Conservation (phyloP, 2,329 filamentous ascomycete genomes). For the Ambrosiella cleistominuta region DNA sequence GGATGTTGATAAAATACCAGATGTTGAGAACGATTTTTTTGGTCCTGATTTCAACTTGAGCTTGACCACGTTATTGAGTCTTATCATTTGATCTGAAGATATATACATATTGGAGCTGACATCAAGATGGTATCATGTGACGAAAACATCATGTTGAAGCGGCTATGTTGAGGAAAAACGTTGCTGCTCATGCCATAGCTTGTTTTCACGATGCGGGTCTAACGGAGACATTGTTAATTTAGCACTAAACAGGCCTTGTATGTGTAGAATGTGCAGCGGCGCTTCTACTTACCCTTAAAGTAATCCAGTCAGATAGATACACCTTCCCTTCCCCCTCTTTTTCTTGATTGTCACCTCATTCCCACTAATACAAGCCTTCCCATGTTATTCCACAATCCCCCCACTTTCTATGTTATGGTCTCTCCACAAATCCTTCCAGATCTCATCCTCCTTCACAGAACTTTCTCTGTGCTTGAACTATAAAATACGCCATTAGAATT, state of each 20-base stretch:
- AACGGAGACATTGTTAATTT: neutral
- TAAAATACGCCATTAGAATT: neutral
- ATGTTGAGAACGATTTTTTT: neutral
- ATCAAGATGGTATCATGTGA: neutral
- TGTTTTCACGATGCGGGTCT: neutral
- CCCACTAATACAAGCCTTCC: neutral
- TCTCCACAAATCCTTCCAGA: conserved; percentile 6
- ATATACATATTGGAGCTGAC: neutral
- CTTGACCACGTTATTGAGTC: neutral
- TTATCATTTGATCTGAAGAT: neutral
- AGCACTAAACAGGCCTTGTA: too few relatives aligned
- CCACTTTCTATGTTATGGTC: conserved; percentile 8
- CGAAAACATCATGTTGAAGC: neutral
- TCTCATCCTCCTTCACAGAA: neutral
- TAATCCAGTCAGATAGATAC: neutral
- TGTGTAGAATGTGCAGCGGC: neutral
- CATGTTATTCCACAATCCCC: conserved; percentile 1
- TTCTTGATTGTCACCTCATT: neutral
- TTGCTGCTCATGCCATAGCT: neutral
- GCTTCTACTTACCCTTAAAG: neutral
- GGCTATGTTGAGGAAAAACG: neutral
- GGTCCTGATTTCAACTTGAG: too few relatives aligned
- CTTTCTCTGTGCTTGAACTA: neutral
- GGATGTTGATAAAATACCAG: neutral
- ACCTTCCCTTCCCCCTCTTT: neutral